phyloP scores from a whole-genome alignment of 2,329 filamentous ascomycete genomes.

The Aureobasidium sp. region DNA sequence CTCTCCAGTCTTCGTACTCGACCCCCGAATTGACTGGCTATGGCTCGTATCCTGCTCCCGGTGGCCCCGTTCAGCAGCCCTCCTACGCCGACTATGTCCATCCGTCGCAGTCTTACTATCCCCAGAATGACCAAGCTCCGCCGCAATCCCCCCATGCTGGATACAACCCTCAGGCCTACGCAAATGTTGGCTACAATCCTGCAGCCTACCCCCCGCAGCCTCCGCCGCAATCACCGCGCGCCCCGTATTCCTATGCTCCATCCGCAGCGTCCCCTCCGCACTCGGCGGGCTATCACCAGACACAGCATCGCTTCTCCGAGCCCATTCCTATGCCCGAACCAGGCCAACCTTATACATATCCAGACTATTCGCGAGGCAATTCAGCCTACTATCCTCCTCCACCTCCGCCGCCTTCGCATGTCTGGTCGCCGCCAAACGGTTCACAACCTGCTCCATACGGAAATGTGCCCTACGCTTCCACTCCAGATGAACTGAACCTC shows the following conservation, averaged over 20 bases:
- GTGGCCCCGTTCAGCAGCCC: constrained; percentile 1
- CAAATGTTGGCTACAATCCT: constrained; percentile 13
- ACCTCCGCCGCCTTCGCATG: not conserved
- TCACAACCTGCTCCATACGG: not conserved
- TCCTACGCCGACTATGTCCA: constrained; percentile 1
- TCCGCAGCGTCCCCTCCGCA: not conserved
- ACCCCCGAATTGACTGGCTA: constrained; percentile 8
- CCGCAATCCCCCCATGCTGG: not conserved
- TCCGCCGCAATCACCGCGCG: not conserved
- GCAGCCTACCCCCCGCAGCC: constrained; percentile 12
- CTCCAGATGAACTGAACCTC: constrained; percentile 4
- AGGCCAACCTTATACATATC: constrained; percentile 5
- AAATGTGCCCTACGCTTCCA: not conserved
- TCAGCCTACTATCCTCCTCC: not conserved
- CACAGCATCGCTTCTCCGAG: not conserved
- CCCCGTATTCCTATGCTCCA: not conserved
- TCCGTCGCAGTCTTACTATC: not conserved
- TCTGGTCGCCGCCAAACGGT: not conserved
- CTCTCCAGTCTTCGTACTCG: constrained; percentile 6
- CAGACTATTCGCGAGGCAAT: not conserved
- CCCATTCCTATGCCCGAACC: constrained; percentile 10
- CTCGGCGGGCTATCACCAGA: constrained; percentile 3
- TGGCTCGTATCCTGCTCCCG: not conserved
- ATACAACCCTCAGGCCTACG: constrained; percentile 7
- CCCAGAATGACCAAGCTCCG: not conserved